A percentile compares a stretch with the other conserved stretches of the same genome.
phyloP scores from a whole-genome alignment of 164 flowering plant genomes.

The Kingdonia uniflora region DNA sequence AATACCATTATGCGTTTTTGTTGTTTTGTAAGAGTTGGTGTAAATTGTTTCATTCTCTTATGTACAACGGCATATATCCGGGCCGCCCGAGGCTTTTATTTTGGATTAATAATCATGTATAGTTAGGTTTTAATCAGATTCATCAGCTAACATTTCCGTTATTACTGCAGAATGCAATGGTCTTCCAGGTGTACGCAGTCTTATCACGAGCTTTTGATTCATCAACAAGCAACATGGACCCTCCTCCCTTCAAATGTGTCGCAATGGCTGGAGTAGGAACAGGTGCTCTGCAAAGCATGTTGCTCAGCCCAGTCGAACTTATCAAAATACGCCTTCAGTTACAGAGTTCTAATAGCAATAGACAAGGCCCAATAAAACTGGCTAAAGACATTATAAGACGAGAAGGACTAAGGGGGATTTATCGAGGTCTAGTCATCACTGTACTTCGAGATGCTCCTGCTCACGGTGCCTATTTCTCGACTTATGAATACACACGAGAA shows the following conservation, averaged over 20 bases:
- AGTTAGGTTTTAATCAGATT: no score
- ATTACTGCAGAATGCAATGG: conserved; percentile 78
- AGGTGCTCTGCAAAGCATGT: conserved; percentile 66
- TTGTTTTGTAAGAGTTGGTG: no score
- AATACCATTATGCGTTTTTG: no score
- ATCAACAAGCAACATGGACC: conserved; percentile 25
- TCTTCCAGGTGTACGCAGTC: conserved; percentile 67
- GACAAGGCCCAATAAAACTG: conserved; percentile 38
- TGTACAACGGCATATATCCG: no score
- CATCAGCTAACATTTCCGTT: neutral
- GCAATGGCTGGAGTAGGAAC: conserved; percentile 70
- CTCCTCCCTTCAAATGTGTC: conserved; percentile 77
- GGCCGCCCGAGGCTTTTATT: no score
- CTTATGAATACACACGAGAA: conserved; percentile 70
- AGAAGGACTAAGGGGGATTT: conserved; percentile 65
- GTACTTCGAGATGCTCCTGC: conserved; percentile 70
- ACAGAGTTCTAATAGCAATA: conserved; percentile 13
- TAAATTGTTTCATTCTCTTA: no score
- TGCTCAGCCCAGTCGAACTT: conserved; percentile 76
- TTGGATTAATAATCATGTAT: no score
- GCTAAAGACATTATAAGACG: conserved; percentile 35
- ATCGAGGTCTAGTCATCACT: conserved; percentile 62
- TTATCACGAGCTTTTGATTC: conserved; percentile 53
- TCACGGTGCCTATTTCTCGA: conserved; percentile 72
- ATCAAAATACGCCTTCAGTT: conserved; percentile 74